Base-by-base conservation (phyloP, 2,329 filamentous ascomycete species). In the Fusarium sp. region DNA sequence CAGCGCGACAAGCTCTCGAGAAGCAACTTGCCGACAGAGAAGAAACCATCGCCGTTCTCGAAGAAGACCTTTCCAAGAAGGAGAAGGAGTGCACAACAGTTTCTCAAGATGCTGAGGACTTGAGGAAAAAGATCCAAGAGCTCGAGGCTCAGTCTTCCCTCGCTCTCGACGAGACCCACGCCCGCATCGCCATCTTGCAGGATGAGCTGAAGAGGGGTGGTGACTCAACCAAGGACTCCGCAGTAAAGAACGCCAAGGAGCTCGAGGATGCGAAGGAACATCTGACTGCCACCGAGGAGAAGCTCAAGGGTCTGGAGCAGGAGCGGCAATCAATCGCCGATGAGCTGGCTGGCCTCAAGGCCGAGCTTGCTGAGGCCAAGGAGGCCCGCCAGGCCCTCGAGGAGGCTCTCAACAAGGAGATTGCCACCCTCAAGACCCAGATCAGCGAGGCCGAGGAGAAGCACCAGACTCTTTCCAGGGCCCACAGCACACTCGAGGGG, bases 1-100 rank as follows among this genome's bases (percentile, higher is more conserved):
- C 75, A 67, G 63, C 68, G 28, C 67, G 68, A 76, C 79, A 72
- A 74, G 72, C 72, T 33, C 76, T 81, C 48, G 78, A 81, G 72
- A 78, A 79, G 72, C 78, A 80, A 71, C 76, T 82, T 39, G 76
- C 77, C 69, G 81, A 82, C 68, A 74, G 76, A 40, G 77, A 80
- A 58, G 77, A 80, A 55, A 79, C 73, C 55, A 79, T 81, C 64
- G 70, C 74, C 33, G 68, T 76, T 39, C 74, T 76, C 61, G 74
- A 76, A 42, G 58, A 73, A 54, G 78, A 80, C 51, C 75, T 80
- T 43, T 70, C 74, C 62, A 78, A 78, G 75, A 80, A 80, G 73
- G 78, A 80, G 72, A 79, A 79, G 74, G 77, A 80, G 63, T 74
- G 76, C 73, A 77, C 66, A 38, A 63, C 70, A 49, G 57, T 77